Conservation (phyloP, 208 protist genomes). For the Balamuthia mandrillaris region DNA sequence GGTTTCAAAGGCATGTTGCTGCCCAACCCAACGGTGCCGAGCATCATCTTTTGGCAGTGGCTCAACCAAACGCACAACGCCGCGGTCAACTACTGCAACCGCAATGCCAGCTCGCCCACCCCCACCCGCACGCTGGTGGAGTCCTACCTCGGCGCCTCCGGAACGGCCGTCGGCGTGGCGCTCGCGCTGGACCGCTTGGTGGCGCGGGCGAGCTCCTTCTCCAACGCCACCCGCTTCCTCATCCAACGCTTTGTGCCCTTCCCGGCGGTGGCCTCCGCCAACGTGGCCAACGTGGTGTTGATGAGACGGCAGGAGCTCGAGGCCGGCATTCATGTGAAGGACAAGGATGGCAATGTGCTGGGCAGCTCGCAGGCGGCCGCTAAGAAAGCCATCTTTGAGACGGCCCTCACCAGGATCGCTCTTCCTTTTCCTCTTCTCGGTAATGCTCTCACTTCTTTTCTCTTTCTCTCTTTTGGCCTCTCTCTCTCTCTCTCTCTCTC, state of each 20-base stretch:
- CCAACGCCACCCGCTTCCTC: not conserved
- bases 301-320: conserved; percentile 79
- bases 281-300: conserved; percentile 81
- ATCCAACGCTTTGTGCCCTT: conserved; percentile 65
- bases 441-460: too few relatives aligned
- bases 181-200: conserved; percentile 30
- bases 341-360: conserved; percentile 78
- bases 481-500: too few relatives aligned
- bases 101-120: conserved; percentile 77
- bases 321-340: conserved; percentile 76
- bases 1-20: too few relatives aligned
- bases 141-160: conserved; percentile 31
- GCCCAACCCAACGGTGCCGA: conserved; percentile 66
- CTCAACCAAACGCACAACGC: conserved; percentile 88
- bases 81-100: conserved; percentile 88
- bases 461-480: too few relatives aligned
- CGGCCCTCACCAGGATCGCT: too few relatives aligned
- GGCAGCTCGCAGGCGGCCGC: conserved; percentile 77
- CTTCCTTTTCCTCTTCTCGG: too few relatives aligned
- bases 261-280: conserved; percentile 74
- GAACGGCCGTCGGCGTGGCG: conserved; percentile 27
- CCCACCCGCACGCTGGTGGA: conserved; percentile 71
- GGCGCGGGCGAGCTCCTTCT: not conserved
- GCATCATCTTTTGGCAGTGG: conserved; percentile 84
- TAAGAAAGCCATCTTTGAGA: too few relatives aligned